These are phyloP conservation scores for Escallonia rubra DNA, from an alignment of 129 eudicot genomes.

Conservation along the genomic window DNA sequence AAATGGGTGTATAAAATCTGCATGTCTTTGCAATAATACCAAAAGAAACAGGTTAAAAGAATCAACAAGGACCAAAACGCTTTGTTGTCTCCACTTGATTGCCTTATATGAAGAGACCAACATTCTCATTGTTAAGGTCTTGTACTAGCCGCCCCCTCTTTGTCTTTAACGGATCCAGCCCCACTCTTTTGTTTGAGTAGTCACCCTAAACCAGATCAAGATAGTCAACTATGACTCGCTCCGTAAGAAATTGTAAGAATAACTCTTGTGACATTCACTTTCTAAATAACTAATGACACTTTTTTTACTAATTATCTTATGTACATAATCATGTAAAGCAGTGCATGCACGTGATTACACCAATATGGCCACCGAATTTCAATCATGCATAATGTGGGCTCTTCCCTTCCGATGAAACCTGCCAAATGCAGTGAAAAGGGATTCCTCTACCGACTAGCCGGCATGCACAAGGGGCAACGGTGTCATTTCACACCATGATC, in stretches of 20 bases:
- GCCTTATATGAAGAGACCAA: background rate
- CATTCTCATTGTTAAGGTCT: constrained; percentile 18
- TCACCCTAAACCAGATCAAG: no score
- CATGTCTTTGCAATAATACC: background rate
- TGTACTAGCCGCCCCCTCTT: constrained; percentile 21
- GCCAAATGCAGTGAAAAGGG: background rate
- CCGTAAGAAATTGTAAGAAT: no score
- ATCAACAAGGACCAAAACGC: background rate
- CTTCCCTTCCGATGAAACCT: background rate
- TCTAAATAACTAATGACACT: background rate
- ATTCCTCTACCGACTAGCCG: background rate
- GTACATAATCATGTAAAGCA: no score
- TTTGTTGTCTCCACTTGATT: constrained; percentile 18
- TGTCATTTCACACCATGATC: background rate
- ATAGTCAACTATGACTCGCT: background rate
- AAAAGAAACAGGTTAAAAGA: background rate
- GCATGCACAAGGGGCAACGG: background rate
- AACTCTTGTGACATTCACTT: no score
- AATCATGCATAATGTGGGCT: background rate
- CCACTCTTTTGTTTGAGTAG: no score
- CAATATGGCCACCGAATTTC: no score
- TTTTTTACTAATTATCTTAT: background rate
- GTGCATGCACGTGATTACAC: no score
- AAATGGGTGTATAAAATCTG: no score
- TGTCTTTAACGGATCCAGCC: constrained; percentile 11